phyloP scores from a whole-genome alignment of 805 yeast genomes.

The Dipodascus geniculatus region DNA sequence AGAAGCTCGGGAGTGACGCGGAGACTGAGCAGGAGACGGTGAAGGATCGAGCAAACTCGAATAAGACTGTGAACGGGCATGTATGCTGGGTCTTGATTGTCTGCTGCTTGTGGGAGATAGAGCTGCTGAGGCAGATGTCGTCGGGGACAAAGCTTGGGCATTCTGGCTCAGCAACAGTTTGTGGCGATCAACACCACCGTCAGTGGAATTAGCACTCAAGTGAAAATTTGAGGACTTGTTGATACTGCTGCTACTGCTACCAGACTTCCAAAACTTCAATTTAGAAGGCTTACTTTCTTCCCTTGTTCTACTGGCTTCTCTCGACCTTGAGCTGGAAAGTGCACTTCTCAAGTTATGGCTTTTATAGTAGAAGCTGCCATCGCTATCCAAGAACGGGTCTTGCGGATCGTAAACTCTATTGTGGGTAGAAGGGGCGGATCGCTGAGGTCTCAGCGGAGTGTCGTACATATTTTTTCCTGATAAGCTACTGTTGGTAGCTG shows the following conservation, averaged over 20 bases:
- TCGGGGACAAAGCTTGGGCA: background rate
- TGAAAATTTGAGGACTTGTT: background rate
- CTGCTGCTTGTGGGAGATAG: background rate
- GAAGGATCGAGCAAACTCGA: background rate
- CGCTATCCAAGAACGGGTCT: background rate
- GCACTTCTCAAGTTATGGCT: background rate
- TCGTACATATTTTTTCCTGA: background rate
- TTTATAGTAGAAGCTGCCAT: slow-evolving; percentile 1
- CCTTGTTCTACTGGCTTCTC: background rate
- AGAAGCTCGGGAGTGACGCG: background rate
- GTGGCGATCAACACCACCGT: background rate
- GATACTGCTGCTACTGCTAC: background rate
- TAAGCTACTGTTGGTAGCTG: background rate
- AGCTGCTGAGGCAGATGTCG: background rate
- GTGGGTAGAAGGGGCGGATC: background rate
- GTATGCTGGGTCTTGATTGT: background rate
- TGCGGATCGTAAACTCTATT: background rate
- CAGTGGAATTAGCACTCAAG: background rate
- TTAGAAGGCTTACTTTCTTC: background rate
- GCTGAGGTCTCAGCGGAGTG: background rate
- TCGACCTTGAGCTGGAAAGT: background rate
- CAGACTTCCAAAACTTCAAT: background rate
- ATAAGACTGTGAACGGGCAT: background rate
- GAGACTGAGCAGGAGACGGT: background rate
- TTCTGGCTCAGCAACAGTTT: background rate